Conservation (phyloP, 225 moss, liverwort and hornwort species). For the Antitrichia curtipendula region DNA sequence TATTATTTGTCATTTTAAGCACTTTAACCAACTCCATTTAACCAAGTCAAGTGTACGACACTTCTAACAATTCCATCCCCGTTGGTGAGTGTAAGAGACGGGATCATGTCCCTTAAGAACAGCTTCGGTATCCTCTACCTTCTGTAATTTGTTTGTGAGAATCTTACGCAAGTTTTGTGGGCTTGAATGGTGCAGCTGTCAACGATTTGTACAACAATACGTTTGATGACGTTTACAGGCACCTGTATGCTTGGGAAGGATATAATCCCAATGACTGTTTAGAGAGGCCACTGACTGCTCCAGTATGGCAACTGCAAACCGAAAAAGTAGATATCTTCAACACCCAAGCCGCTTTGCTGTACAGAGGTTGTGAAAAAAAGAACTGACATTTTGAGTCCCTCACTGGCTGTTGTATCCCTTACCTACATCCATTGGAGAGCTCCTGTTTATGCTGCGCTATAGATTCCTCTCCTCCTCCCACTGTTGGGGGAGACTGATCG, state of each 20-base stretch:
- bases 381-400: background rate
- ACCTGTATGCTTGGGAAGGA: slow-evolving; percentile 78
- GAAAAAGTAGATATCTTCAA: background rate
- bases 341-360: slow-evolving; percentile 5
- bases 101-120: background rate
- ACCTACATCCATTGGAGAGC: background rate
- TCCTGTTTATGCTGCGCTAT: background rate
- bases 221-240: slow-evolving; percentile 89
- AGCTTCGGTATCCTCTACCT: background rate
- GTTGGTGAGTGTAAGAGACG: background rate
- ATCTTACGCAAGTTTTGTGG: background rate
- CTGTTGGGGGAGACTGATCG: background rate
- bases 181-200: slow-evolving; percentile 48
- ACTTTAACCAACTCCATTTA: background rate
- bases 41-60: background rate
- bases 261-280: slow-evolving; percentile 42
- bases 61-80: background rate
- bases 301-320: background rate
- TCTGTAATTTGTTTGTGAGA: background rate
- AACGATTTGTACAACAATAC: slow-evolving; percentile 66
- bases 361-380: slow-evolving; percentile 8
- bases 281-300: background rate
- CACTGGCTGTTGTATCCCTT: background rate
- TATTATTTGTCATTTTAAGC: background rate
- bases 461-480: background rate